Evolutionary conservation across 495 filamentous ascomycete species (phyloP).

Genomic region (Xylaria intraflava): DNA sequence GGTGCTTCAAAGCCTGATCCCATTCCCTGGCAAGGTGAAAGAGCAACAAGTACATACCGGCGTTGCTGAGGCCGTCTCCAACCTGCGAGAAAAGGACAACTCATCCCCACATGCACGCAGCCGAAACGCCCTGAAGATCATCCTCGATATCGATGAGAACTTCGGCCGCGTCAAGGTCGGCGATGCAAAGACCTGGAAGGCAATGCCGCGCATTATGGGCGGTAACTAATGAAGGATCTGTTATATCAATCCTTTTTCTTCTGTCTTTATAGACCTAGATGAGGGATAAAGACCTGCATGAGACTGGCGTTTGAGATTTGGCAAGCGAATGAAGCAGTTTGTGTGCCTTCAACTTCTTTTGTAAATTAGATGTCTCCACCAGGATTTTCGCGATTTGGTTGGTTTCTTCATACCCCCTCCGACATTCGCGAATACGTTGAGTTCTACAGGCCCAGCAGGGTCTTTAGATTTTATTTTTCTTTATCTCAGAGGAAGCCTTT

Average conservation of each 20-base stretch:
- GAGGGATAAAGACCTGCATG: slow-evolving; percentile 21
- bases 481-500: too few species aligned
- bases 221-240: slow-evolving; percentile 18
- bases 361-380: slow-evolving; percentile 8
- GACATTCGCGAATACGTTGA: background rate
- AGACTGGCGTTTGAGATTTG: slow-evolving; percentile 23
- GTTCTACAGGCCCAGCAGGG: background rate
- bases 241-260: slow-evolving; percentile 11
- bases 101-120: slow-evolving; percentile 74
- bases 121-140: slow-evolving; percentile 92
- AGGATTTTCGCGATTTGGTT: slow-evolving; percentile 9
- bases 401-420: slow-evolving; percentile 13
- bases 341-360: slow-evolving; percentile 8
- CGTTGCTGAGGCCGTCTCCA: slow-evolving; percentile 29
- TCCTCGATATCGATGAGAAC: slow-evolving; percentile 87
- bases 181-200: slow-evolving; percentile 44
- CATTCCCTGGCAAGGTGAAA: slow-evolving; percentile 60
- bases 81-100: slow-evolving; percentile 50
- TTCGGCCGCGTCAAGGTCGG: slow-evolving; percentile 67
- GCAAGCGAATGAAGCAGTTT: slow-evolving; percentile 11
- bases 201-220: slow-evolving; percentile 36
- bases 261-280: slow-evolving; percentile 13
- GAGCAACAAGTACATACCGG: slow-evolving; percentile 34
- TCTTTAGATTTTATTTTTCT: background rate
- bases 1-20: slow-evolving; percentile 74